Conservation (phyloP, 129 eudicot genomes). For the Oenanthe sinensis region DNA sequence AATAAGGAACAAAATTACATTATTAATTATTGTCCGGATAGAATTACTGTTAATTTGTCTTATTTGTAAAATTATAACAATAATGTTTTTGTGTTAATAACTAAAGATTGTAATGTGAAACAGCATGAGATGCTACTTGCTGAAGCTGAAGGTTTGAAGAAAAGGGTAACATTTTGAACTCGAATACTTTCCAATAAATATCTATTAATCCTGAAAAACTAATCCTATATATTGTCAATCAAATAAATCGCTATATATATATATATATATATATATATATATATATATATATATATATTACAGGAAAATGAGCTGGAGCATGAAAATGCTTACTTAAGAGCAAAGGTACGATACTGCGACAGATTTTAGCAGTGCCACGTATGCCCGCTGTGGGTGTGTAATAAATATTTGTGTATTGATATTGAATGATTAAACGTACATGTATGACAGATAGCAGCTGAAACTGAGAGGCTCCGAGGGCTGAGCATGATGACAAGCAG, state of each 20-base stretch:
- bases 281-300: background rate
- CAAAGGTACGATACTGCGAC: conserved; percentile 27
- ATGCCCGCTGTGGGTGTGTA: too few species aligned
- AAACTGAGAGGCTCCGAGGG: conserved; percentile 38
- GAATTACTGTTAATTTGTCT: too few species aligned
- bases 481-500: conserved; percentile 36
- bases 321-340: conserved; percentile 45
- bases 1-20: too few species aligned
- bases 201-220: background rate
- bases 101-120: conserved; percentile 18
- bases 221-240: background rate
- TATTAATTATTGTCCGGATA: too few species aligned
- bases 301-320: conserved; percentile 48
- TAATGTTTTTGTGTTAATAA: background rate
- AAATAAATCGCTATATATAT: too few species aligned
- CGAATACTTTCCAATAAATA: background rate
- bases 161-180: conserved; percentile 52
- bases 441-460: conserved; percentile 28
- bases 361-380: too few species aligned
- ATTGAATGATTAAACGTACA: background rate
- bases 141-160: conserved; percentile 66
- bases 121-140: conserved; percentile 85
- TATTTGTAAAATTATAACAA: background rate
- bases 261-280: background rate
- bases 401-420: background rate